These are phyloP conservation scores for Serendipita sp. DNA, from an alignment of 768 basidiomycete genomes.

Conservation along the genomic window DNA sequence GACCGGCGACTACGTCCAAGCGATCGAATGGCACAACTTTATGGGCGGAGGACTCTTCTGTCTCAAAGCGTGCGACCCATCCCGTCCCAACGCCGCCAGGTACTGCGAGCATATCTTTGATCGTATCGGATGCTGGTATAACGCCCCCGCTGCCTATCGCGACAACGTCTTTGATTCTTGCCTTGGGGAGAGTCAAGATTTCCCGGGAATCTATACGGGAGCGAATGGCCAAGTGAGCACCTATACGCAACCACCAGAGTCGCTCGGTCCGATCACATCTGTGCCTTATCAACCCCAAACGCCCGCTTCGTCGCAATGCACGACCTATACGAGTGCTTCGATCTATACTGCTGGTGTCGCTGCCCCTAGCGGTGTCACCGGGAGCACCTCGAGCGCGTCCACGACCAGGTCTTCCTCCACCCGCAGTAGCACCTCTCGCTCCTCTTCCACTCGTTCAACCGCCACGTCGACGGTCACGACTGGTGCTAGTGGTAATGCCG, in stretches of 20 bases:
- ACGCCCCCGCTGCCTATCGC: constrained; percentile 49
- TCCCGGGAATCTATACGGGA: constrained; percentile 31
- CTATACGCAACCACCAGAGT: constrained; percentile 14
- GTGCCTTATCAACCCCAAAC: constrained; percentile 25
- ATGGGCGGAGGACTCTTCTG: constrained; percentile 52
- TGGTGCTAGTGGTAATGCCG: not conserved
- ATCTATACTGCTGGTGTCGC: constrained; percentile 10
- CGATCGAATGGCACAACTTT: constrained; percentile 59
- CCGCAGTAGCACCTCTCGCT: not conserved
- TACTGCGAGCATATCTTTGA: constrained; percentile 58
- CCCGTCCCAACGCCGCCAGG: constrained; percentile 29
- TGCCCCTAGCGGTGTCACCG: not conserved
- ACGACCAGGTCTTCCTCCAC: too few relatives aligned
- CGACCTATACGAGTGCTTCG: constrained; percentile 12
- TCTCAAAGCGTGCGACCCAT: constrained; percentile 55
- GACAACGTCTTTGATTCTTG: constrained; percentile 49
- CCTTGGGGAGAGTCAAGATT: constrained; percentile 43
- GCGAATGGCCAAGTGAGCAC: constrained; percentile 18
- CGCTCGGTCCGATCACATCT: constrained; percentile 24
- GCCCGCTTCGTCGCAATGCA: constrained; percentile 14
- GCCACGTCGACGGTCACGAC: not conserved
- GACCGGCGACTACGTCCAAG: constrained; percentile 24
- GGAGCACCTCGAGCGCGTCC: not conserved
- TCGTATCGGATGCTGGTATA: constrained; percentile 58
- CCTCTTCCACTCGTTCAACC: not conserved